Evolutionary conservation across 108 stramenopile species (phyloP), one percentile per base, ranked within the genome.

Genomic region (Cyclostephanos tholiformis): DNA sequence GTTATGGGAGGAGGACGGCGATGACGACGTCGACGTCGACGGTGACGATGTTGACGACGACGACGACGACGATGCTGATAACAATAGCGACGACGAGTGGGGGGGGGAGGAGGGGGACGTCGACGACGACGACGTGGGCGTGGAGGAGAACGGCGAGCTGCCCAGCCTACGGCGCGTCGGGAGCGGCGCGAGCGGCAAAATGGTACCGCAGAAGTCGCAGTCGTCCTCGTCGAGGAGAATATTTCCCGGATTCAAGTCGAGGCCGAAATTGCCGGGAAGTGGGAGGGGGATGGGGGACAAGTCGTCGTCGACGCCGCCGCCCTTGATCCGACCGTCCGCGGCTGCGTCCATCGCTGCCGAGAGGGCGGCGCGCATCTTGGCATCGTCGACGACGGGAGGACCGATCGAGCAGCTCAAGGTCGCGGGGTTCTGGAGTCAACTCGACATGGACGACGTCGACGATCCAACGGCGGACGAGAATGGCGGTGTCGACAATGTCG

Each of bases 351-450:
- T 55, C 20, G 30, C 48, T 48, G 59, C 53, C 30, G 51, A 32
- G 67, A 29, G 35, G 49, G 43, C 67, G 29, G 35, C 41, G 41
- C 41, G 12, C 0, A 12, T 46, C 44, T 13, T 0, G 16, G 11
- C 39, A 23, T 22, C 14, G 12, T 16, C 32, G 22, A 17, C 35
- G 67, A 30, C 7, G n/a, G 22, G 11, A 6, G 2, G 27, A 32
- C 32, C 14, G 23, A 11, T 44, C 39, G 76, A 77, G 48, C 27
- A 39, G 1, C 67, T 77, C 13, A 77, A 77, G 67, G 76, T 77
- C 16, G 76, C 76, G 16, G 76, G 76, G 7, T 77, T 77, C 46
- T 77, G 76, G 76, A 77, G 79, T 80, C 79, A 80, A 32, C 51
- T 80, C 11, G 79, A 80, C 57, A 66, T 49, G 13, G 48, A 50